Evolutionary conservation across 2,329 filamentous ascomycete genomes (phyloP).

Genomic region (Aphanocladium album): DNA sequence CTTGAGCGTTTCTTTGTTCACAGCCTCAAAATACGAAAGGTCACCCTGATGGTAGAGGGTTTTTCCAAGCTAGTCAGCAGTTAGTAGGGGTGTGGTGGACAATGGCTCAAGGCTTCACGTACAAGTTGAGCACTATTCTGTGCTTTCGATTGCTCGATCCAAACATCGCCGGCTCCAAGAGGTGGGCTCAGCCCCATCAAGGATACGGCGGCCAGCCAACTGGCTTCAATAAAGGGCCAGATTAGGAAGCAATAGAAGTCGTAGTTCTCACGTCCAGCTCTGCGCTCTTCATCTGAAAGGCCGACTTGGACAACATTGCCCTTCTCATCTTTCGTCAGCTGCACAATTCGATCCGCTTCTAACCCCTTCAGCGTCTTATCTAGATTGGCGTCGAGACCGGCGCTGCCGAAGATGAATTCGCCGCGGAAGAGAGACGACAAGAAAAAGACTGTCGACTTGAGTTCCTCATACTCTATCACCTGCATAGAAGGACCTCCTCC

Average conservation of each 20-base stretch:
- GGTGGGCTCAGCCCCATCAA: conserved; percentile 76
- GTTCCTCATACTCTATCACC: conserved; percentile 67
- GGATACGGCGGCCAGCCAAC: conserved; percentile 85
- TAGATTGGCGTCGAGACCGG: conserved; percentile 75
- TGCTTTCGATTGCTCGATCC: conserved; percentile 72
- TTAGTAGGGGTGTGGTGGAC: not conserved
- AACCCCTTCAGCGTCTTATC: conserved; percentile 73
- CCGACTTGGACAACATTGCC: conserved; percentile 62
- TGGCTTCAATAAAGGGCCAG: conserved; percentile 96
- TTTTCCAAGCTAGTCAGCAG: conserved; percentile 66
- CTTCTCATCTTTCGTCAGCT: conserved; percentile 53
- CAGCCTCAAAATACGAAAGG: conserved; percentile 93
- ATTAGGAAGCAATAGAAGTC: conserved; percentile 99
- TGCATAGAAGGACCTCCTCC: conserved; percentile 82
- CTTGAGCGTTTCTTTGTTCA: conserved; percentile 96
- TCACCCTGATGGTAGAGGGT: conserved; percentile 97
- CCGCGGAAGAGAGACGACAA: conserved; percentile 89
- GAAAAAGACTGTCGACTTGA: conserved; percentile 78
- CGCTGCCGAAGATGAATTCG: conserved; percentile 93
- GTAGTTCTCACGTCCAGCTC: conserved; percentile 82
- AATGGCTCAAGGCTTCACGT: conserved; percentile 27
- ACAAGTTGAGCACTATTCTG: conserved; percentile 79
- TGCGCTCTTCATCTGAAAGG: conserved; percentile 69
- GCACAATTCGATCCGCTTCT: conserved; percentile 73
- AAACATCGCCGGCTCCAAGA: conserved; percentile 56